A percentile compares a stretch with the other conserved stretches of the same genome.
Evolutionary conservation across 441 rosid genomes (phyloP).

Genomic region (Gossypium gossypioides): DNA sequence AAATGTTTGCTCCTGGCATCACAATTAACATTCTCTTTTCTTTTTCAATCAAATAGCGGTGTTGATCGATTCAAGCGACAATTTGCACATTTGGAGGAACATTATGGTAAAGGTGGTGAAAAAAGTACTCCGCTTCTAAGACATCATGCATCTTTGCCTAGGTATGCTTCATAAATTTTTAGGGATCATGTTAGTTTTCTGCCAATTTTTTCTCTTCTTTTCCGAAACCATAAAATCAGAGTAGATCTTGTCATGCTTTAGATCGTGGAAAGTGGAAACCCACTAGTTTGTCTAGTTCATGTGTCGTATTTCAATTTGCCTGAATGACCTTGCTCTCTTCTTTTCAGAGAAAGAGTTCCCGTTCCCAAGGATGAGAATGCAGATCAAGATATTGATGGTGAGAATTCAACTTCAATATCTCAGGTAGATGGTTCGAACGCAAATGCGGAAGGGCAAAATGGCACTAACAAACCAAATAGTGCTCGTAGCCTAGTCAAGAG

Average conservation of each 20-base stretch:
- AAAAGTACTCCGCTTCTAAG: conserved; percentile 62
- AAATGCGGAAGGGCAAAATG: conserved; percentile 23
- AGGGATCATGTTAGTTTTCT: neutral
- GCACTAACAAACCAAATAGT: conserved; percentile 32
- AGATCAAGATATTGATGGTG: conserved; percentile 27
- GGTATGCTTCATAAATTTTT: conserved; percentile 36
- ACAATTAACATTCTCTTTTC: neutral
- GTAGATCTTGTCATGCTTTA: neutral
- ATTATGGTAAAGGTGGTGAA: conserved; percentile 72
- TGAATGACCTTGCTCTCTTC: conserved; percentile 6
- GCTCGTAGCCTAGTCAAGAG: conserved; percentile 82
- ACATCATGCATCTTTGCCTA: conserved; percentile 91
- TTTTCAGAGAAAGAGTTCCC: conserved; percentile 70
- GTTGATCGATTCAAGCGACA: conserved; percentile 96
- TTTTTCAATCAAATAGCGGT: conserved; percentile 46
- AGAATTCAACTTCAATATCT: conserved; percentile 21
- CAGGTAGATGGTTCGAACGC: conserved; percentile 37
- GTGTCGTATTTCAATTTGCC: neutral
- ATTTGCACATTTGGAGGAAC: conserved; percentile 96
- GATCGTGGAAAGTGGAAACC: neutral
- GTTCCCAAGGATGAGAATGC: conserved; percentile 41
- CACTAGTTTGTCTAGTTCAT: neutral
- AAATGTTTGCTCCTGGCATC: neutral
- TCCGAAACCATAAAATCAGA: neutral
- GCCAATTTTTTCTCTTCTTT: neutral